Evolutionary conservation across 2,329 filamentous ascomycete genomes (phyloP).

Genomic region (Apiospora rasikravindrae): DNA sequence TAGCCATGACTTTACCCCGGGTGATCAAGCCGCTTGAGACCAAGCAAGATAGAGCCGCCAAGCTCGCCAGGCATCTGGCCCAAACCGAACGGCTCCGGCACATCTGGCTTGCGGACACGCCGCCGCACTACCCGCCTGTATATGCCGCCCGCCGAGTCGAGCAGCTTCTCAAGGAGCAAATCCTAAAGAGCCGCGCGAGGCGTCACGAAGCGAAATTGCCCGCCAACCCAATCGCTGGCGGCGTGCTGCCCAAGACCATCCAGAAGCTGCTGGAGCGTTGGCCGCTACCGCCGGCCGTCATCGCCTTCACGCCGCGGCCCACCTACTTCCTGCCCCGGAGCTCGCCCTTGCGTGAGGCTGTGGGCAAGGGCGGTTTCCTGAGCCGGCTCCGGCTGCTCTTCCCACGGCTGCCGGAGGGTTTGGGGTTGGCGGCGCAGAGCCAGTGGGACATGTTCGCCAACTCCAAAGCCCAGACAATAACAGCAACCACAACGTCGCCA

Average conservation of each 20-base stretch:
- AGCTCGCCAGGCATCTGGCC: not conserved
- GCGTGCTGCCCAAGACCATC: not conserved
- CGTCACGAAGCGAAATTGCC: not conserved
- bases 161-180: slow-evolving; percentile 1
- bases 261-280: not conserved
- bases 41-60: not conserved
- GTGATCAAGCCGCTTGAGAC: not conserved
- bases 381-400: not conserved
- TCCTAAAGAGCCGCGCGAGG: not conserved
- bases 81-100: slow-evolving; percentile 4
- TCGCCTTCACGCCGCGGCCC: slow-evolving; percentile 12
- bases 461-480: not conserved
- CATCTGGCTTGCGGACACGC: not conserved
- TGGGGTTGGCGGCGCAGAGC: not conserved
- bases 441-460: not conserved
- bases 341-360: not conserved
- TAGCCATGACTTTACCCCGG: not conserved
- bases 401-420: not conserved
- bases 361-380: not conserved
- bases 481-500: too few relatives aligned
- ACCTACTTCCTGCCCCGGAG: slow-evolving; percentile 6
- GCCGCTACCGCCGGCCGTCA: not conserved
- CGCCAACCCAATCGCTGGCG: not conserved
- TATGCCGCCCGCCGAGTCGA: not conserved
- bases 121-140: slow-evolving; percentile 4